Base-by-base conservation (phyloP, 129 eudicot species). In the Centrapalus pauciflorus region DNA sequence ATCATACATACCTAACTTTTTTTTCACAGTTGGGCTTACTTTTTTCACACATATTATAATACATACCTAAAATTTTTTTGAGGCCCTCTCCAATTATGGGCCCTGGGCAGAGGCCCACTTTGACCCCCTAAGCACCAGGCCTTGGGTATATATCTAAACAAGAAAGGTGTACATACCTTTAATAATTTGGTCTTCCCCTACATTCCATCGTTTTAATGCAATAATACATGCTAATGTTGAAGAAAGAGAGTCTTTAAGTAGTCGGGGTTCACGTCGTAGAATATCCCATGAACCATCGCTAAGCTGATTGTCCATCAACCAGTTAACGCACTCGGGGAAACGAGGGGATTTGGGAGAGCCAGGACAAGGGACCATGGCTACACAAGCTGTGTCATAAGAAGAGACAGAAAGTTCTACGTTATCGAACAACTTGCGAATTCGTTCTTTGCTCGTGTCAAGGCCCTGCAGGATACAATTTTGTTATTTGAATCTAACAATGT, bases 371-470 rank as follows among this genome's bases (percentile, higher is more conserved):
- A 64, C 81, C 81, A 77, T 77, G 30, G 81, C 81, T 16, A 70
- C 77, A 77, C 77, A 72, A 1, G 77, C 77, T 5, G 77, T 72
- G 61, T 72, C 77, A 34, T 72, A 72, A 3, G 77, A 54, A 48
- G 77, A 72, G 1, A 24, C 41, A 0, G 76, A 70, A 7, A 70
- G 12, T 13, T 58, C 34, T 24, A 70, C 58, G 9, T 33, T 43
- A 17, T 1, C 3, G 19, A 62, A 62, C 30, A 33, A 21, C n/a
- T 62, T 48, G 13, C 51, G 48, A 12, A 72, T 72, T 29, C 64
- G 29, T 61, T 49, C 61, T 28, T 55, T 55, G 16, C 21, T 51
- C 26, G 20, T 48, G 20, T 20, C 64, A 14, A 49, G 25, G 11
- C 12, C 20, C 43, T 50, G 28, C 51, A 43, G 11, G 9, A 61